These are phyloP conservation scores for Ganoderma lucidum DNA, from an alignment of 1,284 basidiomycete genomes.

Conservation along the genomic window DNA sequence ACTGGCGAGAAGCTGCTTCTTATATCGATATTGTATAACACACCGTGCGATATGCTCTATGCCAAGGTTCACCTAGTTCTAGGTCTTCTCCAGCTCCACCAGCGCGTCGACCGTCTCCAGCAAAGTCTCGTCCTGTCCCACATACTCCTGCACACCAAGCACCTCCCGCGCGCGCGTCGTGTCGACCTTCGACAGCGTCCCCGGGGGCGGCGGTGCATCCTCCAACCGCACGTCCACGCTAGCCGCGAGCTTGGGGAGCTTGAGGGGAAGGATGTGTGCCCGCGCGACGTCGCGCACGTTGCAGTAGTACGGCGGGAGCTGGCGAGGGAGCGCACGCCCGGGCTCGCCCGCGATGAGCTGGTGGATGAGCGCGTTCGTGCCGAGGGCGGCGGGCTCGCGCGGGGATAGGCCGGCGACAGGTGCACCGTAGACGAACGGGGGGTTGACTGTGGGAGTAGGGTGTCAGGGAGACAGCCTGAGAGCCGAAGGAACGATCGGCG, in stretches of 20 bases:
- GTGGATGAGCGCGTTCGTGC: slow-evolving; percentile 26
- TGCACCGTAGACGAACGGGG: slow-evolving; percentile 30
- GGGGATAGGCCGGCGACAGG: slow-evolving; percentile 14
- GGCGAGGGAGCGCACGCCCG: slow-evolving; percentile 17
- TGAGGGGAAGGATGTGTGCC: slow-evolving; percentile 33
- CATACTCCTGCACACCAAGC: slow-evolving; percentile 33
- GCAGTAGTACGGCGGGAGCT: slow-evolving; percentile 23
- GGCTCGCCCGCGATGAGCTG: slow-evolving; percentile 25
- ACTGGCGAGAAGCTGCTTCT: too few relatives aligned
- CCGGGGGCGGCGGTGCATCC: slow-evolving; percentile 15
- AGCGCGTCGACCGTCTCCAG: slow-evolving; percentile 35
- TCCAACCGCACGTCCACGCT: slow-evolving; percentile 21
- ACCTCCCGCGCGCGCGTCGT: slow-evolving; percentile 32
- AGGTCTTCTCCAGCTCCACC: slow-evolving; percentile 35
- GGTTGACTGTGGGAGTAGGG: slow-evolving; percentile 23
- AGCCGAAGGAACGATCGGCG: background rate
- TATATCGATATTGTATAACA: background rate
- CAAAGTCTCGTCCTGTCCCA: slow-evolving; percentile 33
- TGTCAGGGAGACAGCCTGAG: background rate
- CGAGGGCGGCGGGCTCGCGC: slow-evolving; percentile 8
- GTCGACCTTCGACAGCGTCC: slow-evolving; percentile 23
- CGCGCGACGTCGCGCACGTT: slow-evolving; percentile 41
- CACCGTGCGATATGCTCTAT: background rate
- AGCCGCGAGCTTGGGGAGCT: slow-evolving; percentile 19
- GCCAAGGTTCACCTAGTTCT: slow-evolving; percentile 12